Evolutionary conservation across 306 rosid genomes (phyloP).

Genomic region (Alnus glutinosa): DNA sequence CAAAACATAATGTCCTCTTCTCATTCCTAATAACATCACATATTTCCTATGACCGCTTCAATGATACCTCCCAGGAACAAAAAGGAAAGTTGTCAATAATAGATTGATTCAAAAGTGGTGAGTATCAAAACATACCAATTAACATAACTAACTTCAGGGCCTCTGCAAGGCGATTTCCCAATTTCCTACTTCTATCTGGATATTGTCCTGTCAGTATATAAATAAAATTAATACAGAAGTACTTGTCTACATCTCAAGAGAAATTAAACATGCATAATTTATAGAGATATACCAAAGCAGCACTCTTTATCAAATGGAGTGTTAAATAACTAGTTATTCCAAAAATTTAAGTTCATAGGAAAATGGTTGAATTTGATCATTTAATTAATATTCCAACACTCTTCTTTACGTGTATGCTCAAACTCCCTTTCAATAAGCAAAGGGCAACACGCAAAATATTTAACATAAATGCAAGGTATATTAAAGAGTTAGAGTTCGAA

Average conservation of each 20-base stretch:
- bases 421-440: too few relatives aligned
- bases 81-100: not conserved
- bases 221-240: conserved; percentile 13
- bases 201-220: conserved; percentile 54
- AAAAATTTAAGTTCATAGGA: too few relatives aligned
- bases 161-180: conserved; percentile 62
- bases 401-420: too few relatives aligned
- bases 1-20: not conserved
- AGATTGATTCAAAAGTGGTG: not conserved
- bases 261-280: not conserved
- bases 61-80: not conserved
- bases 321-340: too few relatives aligned
- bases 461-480: too few relatives aligned
- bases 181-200: conserved; percentile 62
- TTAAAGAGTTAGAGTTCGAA: too few relatives aligned
- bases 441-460: not conserved
- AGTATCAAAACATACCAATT: conserved; percentile 57
- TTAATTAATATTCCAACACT: too few relatives aligned
- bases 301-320: not conserved
- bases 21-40: not conserved
- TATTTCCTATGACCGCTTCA: not conserved
- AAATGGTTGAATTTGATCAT: too few relatives aligned
- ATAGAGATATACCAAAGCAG: not conserved
- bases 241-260: conserved; percentile 16
- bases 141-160: conserved; percentile 89